Evolutionary conservation across 257 asterid genomes (phyloP), one percentile per base, ranked within the genome.

Genomic region (Salvia rosmarinus): DNA sequence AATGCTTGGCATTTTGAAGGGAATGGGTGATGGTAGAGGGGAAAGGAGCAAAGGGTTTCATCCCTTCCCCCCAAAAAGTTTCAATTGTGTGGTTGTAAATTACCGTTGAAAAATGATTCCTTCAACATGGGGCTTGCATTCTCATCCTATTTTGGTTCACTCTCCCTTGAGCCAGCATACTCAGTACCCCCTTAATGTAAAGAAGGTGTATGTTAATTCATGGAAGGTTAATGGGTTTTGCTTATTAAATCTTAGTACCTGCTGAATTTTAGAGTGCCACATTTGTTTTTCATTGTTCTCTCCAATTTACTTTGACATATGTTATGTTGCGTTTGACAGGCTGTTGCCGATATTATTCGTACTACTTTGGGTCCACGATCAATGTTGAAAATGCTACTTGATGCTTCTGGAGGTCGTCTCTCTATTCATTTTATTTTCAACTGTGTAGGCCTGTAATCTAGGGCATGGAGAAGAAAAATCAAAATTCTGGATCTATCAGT

Each of bases 281-380:
- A 20, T 50, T n/a, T 12, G 61, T 52, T 51, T 13, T 14, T 35
- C 56, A 19, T 72, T 75, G 43, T 47, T 10, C 17, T 32, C 46
- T 78, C 68, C 28, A 32, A 17, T 55, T 32, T 4, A 30, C 23
- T 20, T 28, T 49, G 37, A 39, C 30, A 52, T 19, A 8, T n/a
- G n/a, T 42, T 58, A 70, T 7, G 37, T 67, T 75, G 4, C 47
- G 8, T 50, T 71, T 80, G 30, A 35, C 86, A 93, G 98, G 94
- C 97, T 72, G 97, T 93, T 75, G 98, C 98, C 4, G 97, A 90
- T 76, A 89, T 93, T 60, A 84, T 93, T 57, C 96, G 98, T 8
- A 93, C 98, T 37, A 93, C 98, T 9, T 82, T 93, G 84, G 98
- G 97, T 63, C 96, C 98, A 47, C 82, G 96, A 21, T 88, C 98